These are phyloP conservation scores for Citrus mangshanensis DNA, from an alignment of 345 rosid genomes.

Conservation along the genomic window DNA sequence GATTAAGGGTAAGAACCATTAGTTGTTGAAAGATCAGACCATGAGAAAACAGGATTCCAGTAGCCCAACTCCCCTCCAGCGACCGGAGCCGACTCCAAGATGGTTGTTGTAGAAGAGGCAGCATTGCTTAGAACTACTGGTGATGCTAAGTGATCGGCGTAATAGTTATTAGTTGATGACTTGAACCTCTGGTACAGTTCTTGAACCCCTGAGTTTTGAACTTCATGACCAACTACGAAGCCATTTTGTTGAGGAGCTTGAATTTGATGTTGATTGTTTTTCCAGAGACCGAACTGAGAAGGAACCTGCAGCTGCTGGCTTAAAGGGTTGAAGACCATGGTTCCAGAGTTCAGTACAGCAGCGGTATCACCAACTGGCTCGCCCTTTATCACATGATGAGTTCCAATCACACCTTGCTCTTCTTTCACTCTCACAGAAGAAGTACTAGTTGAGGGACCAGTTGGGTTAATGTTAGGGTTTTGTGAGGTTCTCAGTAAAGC, in stretches of 20 bases:
- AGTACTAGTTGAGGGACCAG: constrained; percentile 24
- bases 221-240: constrained; percentile 23
- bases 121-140: constrained; percentile 32
- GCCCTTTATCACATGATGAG: constrained; percentile 34
- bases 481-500: constrained; percentile 45
- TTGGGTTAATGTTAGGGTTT: constrained; percentile 43
- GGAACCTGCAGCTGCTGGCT: constrained; percentile 24
- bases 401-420: constrained; percentile 39
- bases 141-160: constrained; percentile 22
- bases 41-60: constrained; percentile 55
- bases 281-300: constrained; percentile 44
- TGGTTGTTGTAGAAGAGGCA: constrained; percentile 29
- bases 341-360: constrained; percentile 25
- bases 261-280: constrained; percentile 31
- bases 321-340: constrained; percentile 37
- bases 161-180: constrained; percentile 29
- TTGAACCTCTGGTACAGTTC: constrained; percentile 61
- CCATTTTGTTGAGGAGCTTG: constrained; percentile 42
- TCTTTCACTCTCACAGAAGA: constrained; percentile 28
- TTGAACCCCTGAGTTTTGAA: constrained; percentile 50
- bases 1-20: constrained; percentile 61
- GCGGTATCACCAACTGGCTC: constrained; percentile 27
- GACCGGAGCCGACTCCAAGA: constrained; percentile 46
- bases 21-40: constrained; percentile 66
- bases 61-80: constrained; percentile 46